Evolutionary conservation across 208 protist genomes (phyloP), one percentile per base, ranked within the genome.

Genomic region (Acanthamoeba rhysodes): DNA sequence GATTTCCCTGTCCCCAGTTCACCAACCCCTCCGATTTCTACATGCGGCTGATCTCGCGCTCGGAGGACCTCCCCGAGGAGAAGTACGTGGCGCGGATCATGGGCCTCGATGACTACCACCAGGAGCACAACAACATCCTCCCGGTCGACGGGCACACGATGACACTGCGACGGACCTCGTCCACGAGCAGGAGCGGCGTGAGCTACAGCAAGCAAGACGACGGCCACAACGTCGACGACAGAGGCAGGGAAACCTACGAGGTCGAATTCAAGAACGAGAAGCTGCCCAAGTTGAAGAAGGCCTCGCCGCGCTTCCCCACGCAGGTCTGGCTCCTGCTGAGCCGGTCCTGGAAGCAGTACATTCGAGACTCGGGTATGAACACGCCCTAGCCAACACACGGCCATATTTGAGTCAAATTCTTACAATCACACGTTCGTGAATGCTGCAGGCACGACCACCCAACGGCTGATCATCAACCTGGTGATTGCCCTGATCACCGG

Each of bases 1-100:
- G 87, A 27, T 93, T 59, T 32, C 59, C 87, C 55, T 93, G 87
- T 55, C 87, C 87, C 32, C 32, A 93, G 87, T 93, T 76, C 64
- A 93, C 87, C 24, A 93, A 93, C 41, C 87, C 87, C 4, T 16
- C 87, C 7, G 87, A 93, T 29, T 76, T 37, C 87, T 93, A 76
- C 87, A 93, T 93, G 87, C 32, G 62, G 0, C 53, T 93, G 14
- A 34, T 93, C 0, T 76, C 87, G 24, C 55, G 64, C 0, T 76
- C 87, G 7, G 87, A 93, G 24, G 18, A 32, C 32, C 7, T 76
- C 22, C 22, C 59, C 16, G 87, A 93, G 37, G 87, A 93, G 59
- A 50, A 93, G 20, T 76, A 93, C 32, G 41, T 76, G 20, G 87
- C n/a, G 29, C 87, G 80, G 24, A 88, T 88, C 12, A 7, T 64